Percentiles rank a stretch among this genome's conserved stretches.
These are phyloP conservation scores for Trypanosoma rangeli DNA, from an alignment of 208 protist genomes.

Conservation along the genomic window DNA sequence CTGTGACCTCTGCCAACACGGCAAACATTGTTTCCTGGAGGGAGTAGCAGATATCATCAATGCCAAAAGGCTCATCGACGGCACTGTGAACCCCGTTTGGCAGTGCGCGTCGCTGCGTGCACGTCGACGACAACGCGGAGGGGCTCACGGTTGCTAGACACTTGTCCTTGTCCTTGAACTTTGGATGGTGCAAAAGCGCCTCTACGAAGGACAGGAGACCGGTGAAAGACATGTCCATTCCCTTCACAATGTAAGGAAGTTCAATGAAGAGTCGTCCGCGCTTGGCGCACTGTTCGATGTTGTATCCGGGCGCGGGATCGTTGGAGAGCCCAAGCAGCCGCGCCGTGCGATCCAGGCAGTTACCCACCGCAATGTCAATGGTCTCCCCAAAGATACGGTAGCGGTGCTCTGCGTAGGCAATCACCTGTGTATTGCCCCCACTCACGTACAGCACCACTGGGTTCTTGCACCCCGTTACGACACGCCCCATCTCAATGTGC, in stretches of 20 bases:
- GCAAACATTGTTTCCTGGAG: slow-evolving; percentile 99
- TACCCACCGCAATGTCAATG: slow-evolving; percentile 99
- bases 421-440: slow-evolving; percentile 99
- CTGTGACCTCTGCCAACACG: slow-evolving; percentile 99
- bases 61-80: slow-evolving; percentile 75
- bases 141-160: slow-evolving; percentile 4
- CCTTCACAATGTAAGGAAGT: slow-evolving; percentile 97
- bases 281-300: slow-evolving; percentile 98
- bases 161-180: slow-evolving; percentile 52
- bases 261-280: slow-evolving; percentile 86
- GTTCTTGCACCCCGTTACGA: slow-evolving; percentile 94
- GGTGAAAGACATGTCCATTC: slow-evolving; percentile 98
- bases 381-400: slow-evolving; percentile 99
- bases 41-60: slow-evolving; percentile 98
- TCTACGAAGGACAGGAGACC: slow-evolving; percentile 94
- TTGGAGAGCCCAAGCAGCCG: slow-evolving; percentile 96
- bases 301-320: slow-evolving; percentile 98
- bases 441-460: slow-evolving; percentile 99
- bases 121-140: no score
- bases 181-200: slow-evolving; percentile 60
- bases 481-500: slow-evolving; percentile 99
- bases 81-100: slow-evolving; percentile 34
- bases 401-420: slow-evolving; percentile 91
- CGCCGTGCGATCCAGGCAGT: slow-evolving; percentile 98
- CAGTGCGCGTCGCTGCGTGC: slow-evolving; percentile 29